phyloP scores from a whole-genome alignment of 768 basidiomycete species.

The Leucocoprinus birnbaumii region DNA sequence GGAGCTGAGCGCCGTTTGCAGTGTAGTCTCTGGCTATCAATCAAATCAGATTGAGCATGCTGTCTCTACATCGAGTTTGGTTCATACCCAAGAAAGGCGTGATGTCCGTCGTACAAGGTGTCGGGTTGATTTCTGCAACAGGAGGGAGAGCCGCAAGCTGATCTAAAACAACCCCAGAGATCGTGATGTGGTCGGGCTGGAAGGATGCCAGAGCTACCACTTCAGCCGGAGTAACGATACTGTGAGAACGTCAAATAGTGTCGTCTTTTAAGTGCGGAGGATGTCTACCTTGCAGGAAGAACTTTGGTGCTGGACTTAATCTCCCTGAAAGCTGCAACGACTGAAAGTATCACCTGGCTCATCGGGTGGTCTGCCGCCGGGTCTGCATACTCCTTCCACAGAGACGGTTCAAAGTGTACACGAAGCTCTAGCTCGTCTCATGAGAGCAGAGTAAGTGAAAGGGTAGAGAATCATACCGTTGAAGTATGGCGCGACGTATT shows the following conservation, averaged over 20 bases:
- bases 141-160: conserved; percentile 27
- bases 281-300: conserved; percentile 54
- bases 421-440: conserved; percentile 31
- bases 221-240: conserved; percentile 5
- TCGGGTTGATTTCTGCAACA: conserved; percentile 11
- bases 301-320: conserved; percentile 37
- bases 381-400: conserved; percentile 36
- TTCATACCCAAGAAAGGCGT: not conserved
- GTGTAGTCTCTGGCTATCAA: conserved; percentile 26
- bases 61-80: not conserved
- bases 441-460: not conserved
- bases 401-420: conserved; percentile 39
- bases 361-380: conserved; percentile 40
- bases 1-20: conserved; percentile 26
- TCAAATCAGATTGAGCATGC: not conserved
- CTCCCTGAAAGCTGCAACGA: conserved; percentile 34
- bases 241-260: not conserved
- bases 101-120: conserved; percentile 6
- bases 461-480: conserved; percentile 34
- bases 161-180: conserved; percentile 38
- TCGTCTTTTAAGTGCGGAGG: no score
- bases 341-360: conserved; percentile 33
- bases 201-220: conserved; percentile 37
- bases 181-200: conserved; percentile 39
- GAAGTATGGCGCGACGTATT: conserved; percentile 54